Evolutionary conservation across 2,329 filamentous ascomycete genomes (phyloP), one percentile per base, ranked within the genome.

Genomic region (Aspergillus sp.): DNA sequence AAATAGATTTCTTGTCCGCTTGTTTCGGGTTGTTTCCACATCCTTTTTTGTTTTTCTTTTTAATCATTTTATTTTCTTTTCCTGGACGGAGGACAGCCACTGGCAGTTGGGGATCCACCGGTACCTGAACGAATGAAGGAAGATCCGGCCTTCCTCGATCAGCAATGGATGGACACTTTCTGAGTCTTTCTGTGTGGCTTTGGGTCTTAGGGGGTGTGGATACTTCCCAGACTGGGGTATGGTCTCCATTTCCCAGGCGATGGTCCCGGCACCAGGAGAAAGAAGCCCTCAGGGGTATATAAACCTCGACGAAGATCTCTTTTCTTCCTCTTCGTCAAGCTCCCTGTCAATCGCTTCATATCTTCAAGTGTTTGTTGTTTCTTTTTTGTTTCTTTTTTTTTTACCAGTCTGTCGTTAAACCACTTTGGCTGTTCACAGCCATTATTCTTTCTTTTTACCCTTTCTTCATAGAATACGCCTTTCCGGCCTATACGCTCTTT

Each of bases 361-460:
- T 53, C 54, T 59, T 60, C 46, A 48, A 30, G 17, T 53, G 51
- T 42, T 50, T 50, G 50, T 50, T 54, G 50, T 52, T 45, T 54
- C 47, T 57, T 52, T 58, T 61, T 54, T 52, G 46, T 50, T 50
- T 52, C 41, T 44, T 46, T 30, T 27, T 30, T 27, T 23, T 50
- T 44, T 53, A 55, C 41, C 60, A 60, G 60, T 65, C 63, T 65
- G 55, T 65, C 63, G 49, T 64, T 66, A 60, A 64, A 52, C 45
- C 42, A 46, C 50, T 56, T 39, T 53, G 59, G 55, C 51, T 53
- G 52, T 43, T 44, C 45, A 45, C 51, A 47, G 54, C 53, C 52
- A 44, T 47, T 46, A 53, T 49, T 46, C 46, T 39, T 50, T 49
- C 48, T 39, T 46, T 50, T 45, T 39, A 53, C 44, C 30, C 46